Conservation (phyloP, 805 yeast species). For the Barnettozyma pratensis region DNA sequence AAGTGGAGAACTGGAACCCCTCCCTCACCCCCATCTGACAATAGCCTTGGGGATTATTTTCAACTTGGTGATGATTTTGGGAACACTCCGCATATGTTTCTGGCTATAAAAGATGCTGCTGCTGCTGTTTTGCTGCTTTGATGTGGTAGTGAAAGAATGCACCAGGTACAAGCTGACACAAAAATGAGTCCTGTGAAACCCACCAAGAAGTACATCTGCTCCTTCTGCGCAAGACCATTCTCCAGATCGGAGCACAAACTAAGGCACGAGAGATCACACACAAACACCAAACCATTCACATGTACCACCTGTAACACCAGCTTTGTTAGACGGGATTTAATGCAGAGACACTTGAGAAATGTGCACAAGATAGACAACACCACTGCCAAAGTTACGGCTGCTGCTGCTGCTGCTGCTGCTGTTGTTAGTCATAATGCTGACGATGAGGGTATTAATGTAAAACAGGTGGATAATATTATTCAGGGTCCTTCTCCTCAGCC, state of each 20-base stretch:
- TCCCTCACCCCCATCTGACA: neutral
- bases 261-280: constrained; percentile 16
- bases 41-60: too few species aligned
- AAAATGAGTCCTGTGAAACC: neutral
- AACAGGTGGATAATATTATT: neutral
- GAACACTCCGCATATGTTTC: too few species aligned
- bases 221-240: constrained; percentile 15
- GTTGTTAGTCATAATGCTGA: neutral
- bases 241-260: constrained; percentile 14
- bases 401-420: neutral
- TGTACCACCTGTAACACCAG: constrained; percentile 11
- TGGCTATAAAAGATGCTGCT: too few species aligned
- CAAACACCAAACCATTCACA: constrained; percentile 15
- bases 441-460: neutral
- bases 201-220: constrained; percentile 14
- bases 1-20: constrained; percentile 4
- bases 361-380: constrained; percentile 10
- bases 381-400: neutral
- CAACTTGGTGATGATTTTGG: too few species aligned
- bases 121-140: too few species aligned
- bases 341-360: constrained; percentile 13
- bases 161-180: too few species aligned
- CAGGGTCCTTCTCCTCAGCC: too few species aligned
- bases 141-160: too few species aligned
- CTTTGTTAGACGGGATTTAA: constrained; percentile 15